Evolutionary conservation across 352 stramenopile species (phyloP).

Genomic region (Globisporangium abappressorium): DNA sequence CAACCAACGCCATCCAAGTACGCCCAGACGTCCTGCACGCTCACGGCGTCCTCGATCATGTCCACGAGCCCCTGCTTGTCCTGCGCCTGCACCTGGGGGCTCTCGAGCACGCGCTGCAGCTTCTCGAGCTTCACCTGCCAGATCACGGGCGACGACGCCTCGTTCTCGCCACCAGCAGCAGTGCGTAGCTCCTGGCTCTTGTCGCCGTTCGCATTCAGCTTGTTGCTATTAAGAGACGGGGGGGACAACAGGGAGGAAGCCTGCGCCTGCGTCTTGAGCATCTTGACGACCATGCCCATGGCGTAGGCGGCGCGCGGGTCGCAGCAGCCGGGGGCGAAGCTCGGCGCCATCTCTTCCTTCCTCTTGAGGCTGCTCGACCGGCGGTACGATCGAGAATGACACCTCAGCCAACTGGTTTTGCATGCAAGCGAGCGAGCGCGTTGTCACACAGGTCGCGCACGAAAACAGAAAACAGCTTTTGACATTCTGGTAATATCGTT

Average conservation of each 20-base stretch:
- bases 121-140: conserved; percentile 16
- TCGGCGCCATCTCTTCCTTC: conserved; percentile 12
- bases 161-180: neutral
- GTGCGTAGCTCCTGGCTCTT: neutral
- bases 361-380: neutral
- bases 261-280: conserved; percentile 8
- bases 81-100: conserved; percentile 3
- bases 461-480: too few species aligned
- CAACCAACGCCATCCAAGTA: conserved; percentile 8
- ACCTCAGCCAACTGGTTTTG: neutral
- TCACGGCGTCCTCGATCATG: conserved; percentile 18
- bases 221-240: neutral
- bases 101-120: conserved; percentile 19
- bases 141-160: neutral
- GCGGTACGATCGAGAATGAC: neutral
- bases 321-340: conserved; percentile 4
- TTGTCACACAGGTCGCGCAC: too few species aligned
- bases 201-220: neutral
- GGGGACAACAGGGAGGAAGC: neutral
- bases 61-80: conserved; percentile 17
- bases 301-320: conserved; percentile 35
- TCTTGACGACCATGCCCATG: conserved; percentile 30
- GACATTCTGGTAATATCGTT: too few species aligned
- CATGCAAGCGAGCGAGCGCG: too few species aligned
- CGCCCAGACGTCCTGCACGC: conserved; percentile 12